phyloP scores from a whole-genome alignment of 2,329 filamentous ascomycete genomes.

The Curvularia lunata region DNA sequence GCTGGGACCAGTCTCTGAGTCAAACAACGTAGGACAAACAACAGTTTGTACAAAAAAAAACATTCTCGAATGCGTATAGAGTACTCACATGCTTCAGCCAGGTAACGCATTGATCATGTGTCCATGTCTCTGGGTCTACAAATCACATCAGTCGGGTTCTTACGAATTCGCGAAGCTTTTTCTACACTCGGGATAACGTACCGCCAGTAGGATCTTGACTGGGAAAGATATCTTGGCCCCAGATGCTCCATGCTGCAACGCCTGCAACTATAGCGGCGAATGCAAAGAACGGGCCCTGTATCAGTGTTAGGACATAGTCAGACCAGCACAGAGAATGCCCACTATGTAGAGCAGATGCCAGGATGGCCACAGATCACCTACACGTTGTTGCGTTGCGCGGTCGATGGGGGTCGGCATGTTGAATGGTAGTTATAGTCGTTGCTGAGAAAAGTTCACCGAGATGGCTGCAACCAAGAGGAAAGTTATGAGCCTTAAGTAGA shows the following conservation, averaged over 20 bases:
- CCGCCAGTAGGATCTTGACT: conserved; percentile 79
- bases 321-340: conserved; percentile 14
- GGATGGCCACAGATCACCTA: conserved; percentile 37
- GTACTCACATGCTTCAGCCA: conserved; percentile 80
- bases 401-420: conserved; percentile 59
- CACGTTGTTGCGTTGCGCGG: conserved; percentile 54
- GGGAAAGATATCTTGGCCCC: conserved; percentile 85
- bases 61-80: not conserved
- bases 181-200: conserved; percentile 43
- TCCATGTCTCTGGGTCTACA: conserved; percentile 73
- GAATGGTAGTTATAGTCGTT: conserved; percentile 6
- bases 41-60: not conserved
- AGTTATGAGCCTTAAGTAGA: not conserved
- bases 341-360: conserved; percentile 33
- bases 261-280: conserved; percentile 84
- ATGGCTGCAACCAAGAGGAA: not conserved
- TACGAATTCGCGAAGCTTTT: not conserved
- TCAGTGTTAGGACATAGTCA: conserved; percentile 7
- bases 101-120: conserved; percentile 75
- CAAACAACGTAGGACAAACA: not conserved
- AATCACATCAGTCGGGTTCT: not conserved
- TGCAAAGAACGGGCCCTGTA: conserved; percentile 47
- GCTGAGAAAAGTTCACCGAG: not conserved
- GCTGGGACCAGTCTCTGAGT: not conserved
- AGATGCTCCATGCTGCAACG: conserved; percentile 82